phyloP scores from a whole-genome alignment of 164 flowering plant genomes.

The Sedum album region DNA sequence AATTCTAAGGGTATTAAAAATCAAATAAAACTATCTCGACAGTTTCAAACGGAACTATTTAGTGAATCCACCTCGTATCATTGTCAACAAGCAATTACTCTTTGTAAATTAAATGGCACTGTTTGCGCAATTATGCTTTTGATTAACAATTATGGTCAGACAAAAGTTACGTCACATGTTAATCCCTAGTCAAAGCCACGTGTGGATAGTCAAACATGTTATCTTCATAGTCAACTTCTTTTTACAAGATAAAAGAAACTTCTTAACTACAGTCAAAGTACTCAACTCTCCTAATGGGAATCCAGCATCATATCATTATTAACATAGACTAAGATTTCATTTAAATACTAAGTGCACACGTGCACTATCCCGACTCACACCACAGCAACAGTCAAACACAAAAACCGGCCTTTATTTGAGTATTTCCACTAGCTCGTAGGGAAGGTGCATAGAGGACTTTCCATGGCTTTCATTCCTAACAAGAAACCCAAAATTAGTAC shows the following conservation, averaged over 20 bases:
- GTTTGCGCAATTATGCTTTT: no score
- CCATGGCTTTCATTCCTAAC: neutral
- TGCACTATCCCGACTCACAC: neutral
- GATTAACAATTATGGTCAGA: neutral
- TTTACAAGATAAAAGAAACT: neutral
- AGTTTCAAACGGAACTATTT: no score
- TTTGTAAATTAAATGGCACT: no score
- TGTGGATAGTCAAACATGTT: neutral
- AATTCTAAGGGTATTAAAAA: no score
- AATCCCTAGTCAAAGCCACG: neutral
- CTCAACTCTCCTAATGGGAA: neutral
- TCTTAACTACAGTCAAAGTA: neutral
- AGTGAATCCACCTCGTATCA: no score
- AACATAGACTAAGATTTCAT: neutral
- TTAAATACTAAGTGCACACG: neutral
- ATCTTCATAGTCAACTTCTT: neutral
- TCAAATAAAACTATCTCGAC: no score
- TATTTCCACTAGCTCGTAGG: neutral
- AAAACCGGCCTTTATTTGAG: neutral
- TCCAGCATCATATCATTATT: neutral
- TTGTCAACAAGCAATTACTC: no score
- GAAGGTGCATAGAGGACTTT: constrained; percentile 1
- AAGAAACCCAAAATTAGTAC: constrained; percentile 59
- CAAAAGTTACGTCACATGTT: neutral
- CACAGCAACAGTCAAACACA: neutral